phyloP scores from a whole-genome alignment of 1,139 yeast species.

The Torulaspora globosa region DNA sequence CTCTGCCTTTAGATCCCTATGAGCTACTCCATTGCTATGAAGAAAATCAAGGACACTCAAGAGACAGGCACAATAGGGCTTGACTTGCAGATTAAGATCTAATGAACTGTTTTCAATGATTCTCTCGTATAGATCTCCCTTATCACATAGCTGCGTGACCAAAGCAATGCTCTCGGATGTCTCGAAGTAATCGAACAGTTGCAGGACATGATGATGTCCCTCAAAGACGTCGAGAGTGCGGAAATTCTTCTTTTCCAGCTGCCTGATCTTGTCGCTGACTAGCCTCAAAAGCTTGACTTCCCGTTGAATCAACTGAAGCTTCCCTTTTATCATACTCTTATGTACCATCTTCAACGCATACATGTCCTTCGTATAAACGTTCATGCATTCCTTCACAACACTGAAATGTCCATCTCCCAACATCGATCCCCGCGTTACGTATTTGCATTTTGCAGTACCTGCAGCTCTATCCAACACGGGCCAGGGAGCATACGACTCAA shows the following conservation, averaged over 20 bases:
- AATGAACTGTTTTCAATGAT: conserved; percentile 48
- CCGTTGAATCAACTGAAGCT: conserved; percentile 33
- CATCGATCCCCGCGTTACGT: conserved; percentile 25
- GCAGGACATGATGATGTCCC: conserved; percentile 57
- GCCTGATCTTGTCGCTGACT: conserved; percentile 27
- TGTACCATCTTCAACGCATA: conserved; percentile 37
- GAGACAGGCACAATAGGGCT: conserved; percentile 43
- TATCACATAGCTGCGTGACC: conserved; percentile 63
- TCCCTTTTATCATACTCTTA: conserved; percentile 29
- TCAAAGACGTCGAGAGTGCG: conserved; percentile 28
- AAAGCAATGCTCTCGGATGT: conserved; percentile 56
- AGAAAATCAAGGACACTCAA: conserved; percentile 60
- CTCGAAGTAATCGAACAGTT: conserved; percentile 66
- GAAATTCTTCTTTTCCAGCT: conserved; percentile 19
- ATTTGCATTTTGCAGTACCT: conserved; percentile 28
- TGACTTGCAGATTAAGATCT: conserved; percentile 46
- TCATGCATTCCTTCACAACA: conserved; percentile 36
- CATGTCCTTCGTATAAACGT: conserved; percentile 29
- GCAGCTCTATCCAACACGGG: conserved; percentile 7
- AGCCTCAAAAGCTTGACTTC: conserved; percentile 31
- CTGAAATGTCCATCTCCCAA: conserved; percentile 38
- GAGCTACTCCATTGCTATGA: conserved; percentile 71
- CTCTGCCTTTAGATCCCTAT: conserved; percentile 87
- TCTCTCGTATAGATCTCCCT: conserved; percentile 65
- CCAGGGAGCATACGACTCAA: conserved; percentile 12